Base-by-base conservation (phyloP, 164 flowering plant species). In the Euptelea pleiosperma region DNA sequence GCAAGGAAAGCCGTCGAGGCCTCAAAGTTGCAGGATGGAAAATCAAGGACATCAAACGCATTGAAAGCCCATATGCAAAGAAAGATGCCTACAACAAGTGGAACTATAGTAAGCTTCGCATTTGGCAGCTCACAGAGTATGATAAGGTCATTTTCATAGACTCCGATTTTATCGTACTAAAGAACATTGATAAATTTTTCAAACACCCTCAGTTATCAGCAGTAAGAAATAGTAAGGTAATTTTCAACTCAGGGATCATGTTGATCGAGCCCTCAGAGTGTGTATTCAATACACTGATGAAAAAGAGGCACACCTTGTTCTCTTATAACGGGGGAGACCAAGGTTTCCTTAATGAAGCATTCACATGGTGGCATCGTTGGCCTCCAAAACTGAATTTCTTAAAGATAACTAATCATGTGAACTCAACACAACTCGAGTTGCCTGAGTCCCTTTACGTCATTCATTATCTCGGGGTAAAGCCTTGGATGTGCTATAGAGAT, bases 301-400 rank as follows among this genome's bases (percentile, higher is more conserved):
- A 16, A 48, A 74, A 73, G 22, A 77, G 41, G 4, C 34, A 33
- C 12, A 21, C 41, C 9, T 3, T 84, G 18, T 50, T 2, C 2
- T 73, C 92, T 0, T 84, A 84, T 60, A 89, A 89, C 30, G 92
- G 89, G 0, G 96, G 96, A 0, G 96, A 89, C 33, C 92, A 89
- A 21, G n/a, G n/a, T n/a, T n/a, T n/a, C n/a, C n/a, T n/a, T n/a
- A n/a, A n/a, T n/a, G n/a, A n/a, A n/a, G n/a, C 73, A 4, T 84
- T 89, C 46, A 70, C 79, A 1, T 89, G 91, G 89, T 89, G 96
- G 92, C 96, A 89, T 21, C 45, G 92, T 35, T 70, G 66, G 63
- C 86, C 91, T 0, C 5, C 10, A 1, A 70, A 33, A 31, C 7
- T 77, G 2, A 86, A 86, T 48, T 41, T n/a, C 9, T 66, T 89